Base-by-base conservation (phyloP, 163 green algal genomes). In the Chloromonas sp. region DNA sequence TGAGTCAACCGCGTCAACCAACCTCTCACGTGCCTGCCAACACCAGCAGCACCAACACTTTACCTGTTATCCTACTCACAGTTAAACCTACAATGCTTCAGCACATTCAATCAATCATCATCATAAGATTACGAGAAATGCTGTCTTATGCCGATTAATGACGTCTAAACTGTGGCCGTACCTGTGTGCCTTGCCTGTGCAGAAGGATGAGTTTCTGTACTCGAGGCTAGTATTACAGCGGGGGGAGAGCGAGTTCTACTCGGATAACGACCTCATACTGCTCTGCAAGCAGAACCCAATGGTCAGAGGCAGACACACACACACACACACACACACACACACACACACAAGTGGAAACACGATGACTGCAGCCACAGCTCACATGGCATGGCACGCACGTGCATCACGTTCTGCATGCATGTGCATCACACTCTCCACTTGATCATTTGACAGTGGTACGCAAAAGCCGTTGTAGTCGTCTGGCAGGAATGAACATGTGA, bases 201-300 rank as follows among this genome's bases (percentile, higher is more conserved):
- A 93, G 90, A 82, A 83, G 74, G 84, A 90, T 0, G 93, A 93
- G 36, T 96, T 95, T 62, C 80, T 91, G 58, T 57, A 88, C 0
- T 84, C 89, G 2, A 74, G 84, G 0, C 60, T 95, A 57, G 89
- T 88, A 3, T 58, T 96, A 81, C 82, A 89, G 36, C 79, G 81
- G 3, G 81, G 87, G 0, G 83, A 85, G 1, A 79, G 57, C 1
- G 83, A 86, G 58, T n/a, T 79, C 1, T 94, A 92, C 79, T 85
- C 61, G 0, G 92, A 97, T 71, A 97, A 97, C 83, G 94, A 98
- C 90, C 88, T 97, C 78, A 78, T 98, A 71, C 88, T 98, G 58
- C 78, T 98, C 0, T 92, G 88, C 78, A 93, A 93, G 79, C 91
- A 96, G 58, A 89, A 96, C 85, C 93, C 94, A 0, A 88, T 94